These are phyloP conservation scores for Theileria annulata DNA, from an alignment of 169 alveolate species.

Conservation along the genomic window DNA sequence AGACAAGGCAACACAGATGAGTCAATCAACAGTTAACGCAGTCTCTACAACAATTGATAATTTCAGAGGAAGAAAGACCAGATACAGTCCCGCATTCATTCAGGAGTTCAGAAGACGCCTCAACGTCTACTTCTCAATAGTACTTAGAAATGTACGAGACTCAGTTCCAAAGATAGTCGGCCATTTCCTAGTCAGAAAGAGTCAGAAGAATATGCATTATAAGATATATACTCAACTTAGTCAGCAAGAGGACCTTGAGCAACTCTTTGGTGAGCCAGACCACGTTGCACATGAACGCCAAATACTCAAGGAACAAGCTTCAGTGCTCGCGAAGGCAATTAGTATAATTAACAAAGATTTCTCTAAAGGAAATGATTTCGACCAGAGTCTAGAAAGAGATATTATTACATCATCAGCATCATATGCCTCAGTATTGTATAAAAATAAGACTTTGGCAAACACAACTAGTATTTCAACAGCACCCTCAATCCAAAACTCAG, in stretches of 20 bases:
- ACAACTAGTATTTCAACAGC: background rate
- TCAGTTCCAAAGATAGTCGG: constrained; percentile 96
- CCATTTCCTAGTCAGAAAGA: constrained; percentile 84
- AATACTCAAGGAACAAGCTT: constrained; percentile 69
- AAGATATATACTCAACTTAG: constrained; percentile 70
- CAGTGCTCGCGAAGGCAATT: constrained; percentile 79
- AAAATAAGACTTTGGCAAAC: background rate
- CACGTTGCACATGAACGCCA: constrained; percentile 82
- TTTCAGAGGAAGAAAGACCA: constrained; percentile 72
- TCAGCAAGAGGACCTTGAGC: constrained; percentile 65
- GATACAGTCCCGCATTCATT: constrained; percentile 83
- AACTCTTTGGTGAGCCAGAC: constrained; percentile 78
- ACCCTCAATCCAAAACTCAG: background rate
- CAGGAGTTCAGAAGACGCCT: constrained; percentile 92
- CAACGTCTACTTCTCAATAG: constrained; percentile 93
- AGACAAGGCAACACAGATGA: constrained; percentile 73
- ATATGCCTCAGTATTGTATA: constrained; percentile 20
- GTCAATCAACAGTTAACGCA: constrained; percentile 64
- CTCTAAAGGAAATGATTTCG: constrained; percentile 20
- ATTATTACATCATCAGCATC: constrained; percentile 23
- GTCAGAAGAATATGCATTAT: constrained; percentile 72
- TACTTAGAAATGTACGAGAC: constrained; percentile 94
- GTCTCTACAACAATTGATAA: constrained; percentile 66
- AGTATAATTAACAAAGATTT: constrained; percentile 75
- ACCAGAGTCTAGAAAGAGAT: constrained; percentile 43